phyloP scores from a whole-genome alignment of 1,284 basidiomycete species.

The Leucoagaricus sp. region DNA sequence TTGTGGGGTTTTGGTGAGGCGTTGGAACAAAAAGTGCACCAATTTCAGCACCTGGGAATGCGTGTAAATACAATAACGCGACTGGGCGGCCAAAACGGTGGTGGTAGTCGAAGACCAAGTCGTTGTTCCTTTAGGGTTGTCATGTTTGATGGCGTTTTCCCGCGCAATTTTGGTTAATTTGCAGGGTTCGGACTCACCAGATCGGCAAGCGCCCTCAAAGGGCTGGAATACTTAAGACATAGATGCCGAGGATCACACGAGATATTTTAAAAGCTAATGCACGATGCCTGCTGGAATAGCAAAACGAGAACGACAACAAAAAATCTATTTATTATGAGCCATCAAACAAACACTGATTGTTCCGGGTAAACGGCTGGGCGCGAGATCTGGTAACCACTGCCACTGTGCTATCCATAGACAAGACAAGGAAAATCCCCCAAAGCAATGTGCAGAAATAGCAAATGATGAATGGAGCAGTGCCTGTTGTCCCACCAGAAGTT shows the following conservation, averaged over 20 bases:
- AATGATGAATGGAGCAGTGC: slow-evolving; percentile 6
- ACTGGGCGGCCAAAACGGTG: neutral
- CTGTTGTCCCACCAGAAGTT: slow-evolving; percentile 5
- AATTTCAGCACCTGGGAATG: neutral
- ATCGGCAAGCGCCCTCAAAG: neutral
- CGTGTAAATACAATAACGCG: neutral
- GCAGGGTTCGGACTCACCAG: too few relatives aligned
- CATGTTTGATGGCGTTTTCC: slow-evolving; percentile 24
- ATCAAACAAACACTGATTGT: slow-evolving; percentile 12
- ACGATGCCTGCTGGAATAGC: slow-evolving; percentile 6
- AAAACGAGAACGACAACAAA: neutral
- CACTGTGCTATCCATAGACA: slow-evolving; percentile 14
- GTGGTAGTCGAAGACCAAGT: neutral
- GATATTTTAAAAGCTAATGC: neutral
- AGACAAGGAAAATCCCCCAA: slow-evolving; percentile 12
- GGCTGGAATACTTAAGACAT: neutral
- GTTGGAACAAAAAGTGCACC: neutral
- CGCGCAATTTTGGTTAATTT: slow-evolving; percentile 20
- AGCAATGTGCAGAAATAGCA: slow-evolving; percentile 12
- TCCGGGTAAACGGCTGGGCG: slow-evolving; percentile 12
- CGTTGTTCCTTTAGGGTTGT: slow-evolving; percentile 19
- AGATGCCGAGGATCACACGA: neutral
- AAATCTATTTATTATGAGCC: slow-evolving; percentile 9
- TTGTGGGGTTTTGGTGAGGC: neutral
- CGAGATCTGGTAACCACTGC: slow-evolving; percentile 12